Conservation (phyloP, 208 protist genomes). For the Wallacemonas rigidus region DNA sequence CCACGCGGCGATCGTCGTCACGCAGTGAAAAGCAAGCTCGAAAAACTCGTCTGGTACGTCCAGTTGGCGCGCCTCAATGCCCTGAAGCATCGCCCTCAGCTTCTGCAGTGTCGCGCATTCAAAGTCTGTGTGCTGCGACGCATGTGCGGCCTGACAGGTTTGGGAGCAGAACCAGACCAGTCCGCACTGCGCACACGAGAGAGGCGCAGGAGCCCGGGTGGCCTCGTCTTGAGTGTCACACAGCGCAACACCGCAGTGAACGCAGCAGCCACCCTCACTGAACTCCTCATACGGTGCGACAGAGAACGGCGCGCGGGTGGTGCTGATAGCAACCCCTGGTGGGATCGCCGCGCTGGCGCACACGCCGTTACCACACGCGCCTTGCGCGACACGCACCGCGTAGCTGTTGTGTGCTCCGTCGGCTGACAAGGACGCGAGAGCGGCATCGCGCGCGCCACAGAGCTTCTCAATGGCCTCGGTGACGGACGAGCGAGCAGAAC, state of each 20-base stretch:
- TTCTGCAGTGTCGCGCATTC: constrained; percentile 60
- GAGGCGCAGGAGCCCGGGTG: not conserved
- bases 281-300: constrained; percentile 68
- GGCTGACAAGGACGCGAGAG: not conserved
- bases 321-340: constrained; percentile 39
- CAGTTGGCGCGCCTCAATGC: constrained; percentile 31
- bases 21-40: constrained; percentile 64
- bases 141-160: constrained; percentile 44
- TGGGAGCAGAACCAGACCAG: constrained; percentile 65
- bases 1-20: constrained; percentile 69
- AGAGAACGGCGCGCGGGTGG: constrained; percentile 57
- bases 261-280: constrained; percentile 43
- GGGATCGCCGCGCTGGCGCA: constrained; percentile 40
- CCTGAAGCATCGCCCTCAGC: constrained; percentile 53
- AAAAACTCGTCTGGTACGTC: constrained; percentile 70
- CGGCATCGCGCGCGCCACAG: constrained; percentile 5
- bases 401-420: constrained; percentile 13
- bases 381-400: constrained; percentile 24
- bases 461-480: constrained; percentile 27
- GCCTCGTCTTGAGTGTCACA: constrained; percentile 1
- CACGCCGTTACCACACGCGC: constrained; percentile 49
- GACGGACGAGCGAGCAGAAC: constrained; percentile 27
- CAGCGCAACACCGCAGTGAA: constrained; percentile 42
- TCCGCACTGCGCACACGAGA: constrained; percentile 41
- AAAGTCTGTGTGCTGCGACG: constrained; percentile 52